A percentile compares a stretch with the other conserved stretches of the same genome.
Evolutionary conservation across 768 basidiomycete species (phyloP).

Genomic region (Lepiota venenata): DNA sequence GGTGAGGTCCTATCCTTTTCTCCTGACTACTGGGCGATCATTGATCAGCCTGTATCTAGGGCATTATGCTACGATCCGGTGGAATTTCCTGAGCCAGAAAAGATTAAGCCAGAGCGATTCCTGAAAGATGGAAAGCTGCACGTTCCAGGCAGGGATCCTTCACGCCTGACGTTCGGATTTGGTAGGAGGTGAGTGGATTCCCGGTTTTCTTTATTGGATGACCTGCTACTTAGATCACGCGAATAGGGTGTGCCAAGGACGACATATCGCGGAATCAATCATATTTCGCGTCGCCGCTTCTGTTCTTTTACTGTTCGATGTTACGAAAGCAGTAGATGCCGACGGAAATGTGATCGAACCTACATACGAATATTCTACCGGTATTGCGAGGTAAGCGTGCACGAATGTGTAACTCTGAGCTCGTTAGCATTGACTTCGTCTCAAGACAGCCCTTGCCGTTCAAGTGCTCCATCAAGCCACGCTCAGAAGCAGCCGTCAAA

Average conservation of each 20-base stretch:
- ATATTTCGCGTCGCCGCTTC: slow-evolving; percentile 43
- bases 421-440: not conserved
- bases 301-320: slow-evolving; percentile 41
- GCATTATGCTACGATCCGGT: slow-evolving; percentile 41
- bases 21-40: not conserved
- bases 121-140: slow-evolving; percentile 31
- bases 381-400: slow-evolving; percentile 41
- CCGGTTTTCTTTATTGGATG: not conserved
- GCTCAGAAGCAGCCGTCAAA: slow-evolving; percentile 27
- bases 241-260: slow-evolving; percentile 48
- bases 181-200: slow-evolving; percentile 39
- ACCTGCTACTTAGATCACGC: not conserved
- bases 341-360: slow-evolving; percentile 36
- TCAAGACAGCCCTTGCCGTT: slow-evolving; percentile 24
- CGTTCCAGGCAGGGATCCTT: slow-evolving; percentile 32
- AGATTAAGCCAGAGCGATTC: slow-evolving; percentile 50
- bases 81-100: slow-evolving; percentile 41
- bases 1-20: not conserved
- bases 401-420: not conserved
- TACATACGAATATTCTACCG: slow-evolving; percentile 31
- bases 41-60: slow-evolving; percentile 25
- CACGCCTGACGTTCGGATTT: slow-evolving; percentile 51
- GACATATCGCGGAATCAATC: slow-evolving; percentile 45
- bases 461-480: slow-evolving; percentile 40
- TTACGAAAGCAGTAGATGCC: slow-evolving; percentile 36